Conservation (phyloP, 495 filamentous ascomycete genomes). For the Aspergillus sclerotiicarbonarius region DNA sequence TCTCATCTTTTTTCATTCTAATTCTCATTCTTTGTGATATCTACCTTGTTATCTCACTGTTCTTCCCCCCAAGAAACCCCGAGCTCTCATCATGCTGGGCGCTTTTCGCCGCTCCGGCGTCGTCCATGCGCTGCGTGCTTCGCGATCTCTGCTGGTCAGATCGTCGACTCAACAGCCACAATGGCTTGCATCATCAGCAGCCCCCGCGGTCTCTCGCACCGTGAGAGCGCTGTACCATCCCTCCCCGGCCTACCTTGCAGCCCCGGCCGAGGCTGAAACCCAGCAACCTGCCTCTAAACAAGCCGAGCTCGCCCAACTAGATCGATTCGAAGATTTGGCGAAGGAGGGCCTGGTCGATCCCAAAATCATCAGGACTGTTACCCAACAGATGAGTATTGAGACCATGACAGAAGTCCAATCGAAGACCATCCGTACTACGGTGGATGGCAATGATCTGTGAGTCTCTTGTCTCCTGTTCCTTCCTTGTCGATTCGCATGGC, state of each 20-base stretch:
- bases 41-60: too few relatives aligned
- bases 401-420: slow-evolving; percentile 94
- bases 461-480: too few relatives aligned
- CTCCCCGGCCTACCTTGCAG: slow-evolving; percentile 27
- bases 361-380: slow-evolving; percentile 66
- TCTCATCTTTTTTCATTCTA: slow-evolving; percentile 6
- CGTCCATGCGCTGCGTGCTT: slow-evolving; percentile 35
- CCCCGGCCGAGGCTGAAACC: slow-evolving; percentile 19
- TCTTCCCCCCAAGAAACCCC: too few relatives aligned
- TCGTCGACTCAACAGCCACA: slow-evolving; percentile 31
- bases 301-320: slow-evolving; percentile 40
- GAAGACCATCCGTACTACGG: slow-evolving; percentile 71
- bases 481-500: not conserved
- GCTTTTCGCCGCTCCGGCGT: slow-evolving; percentile 43
- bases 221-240: slow-evolving; percentile 33
- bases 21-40: not conserved
- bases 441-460: slow-evolving; percentile 82
- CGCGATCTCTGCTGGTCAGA: slow-evolving; percentile 28
- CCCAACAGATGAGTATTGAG: slow-evolving; percentile 67
- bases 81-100: slow-evolving; percentile 35
- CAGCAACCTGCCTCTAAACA: slow-evolving; percentile 1
- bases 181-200: slow-evolving; percentile 27
- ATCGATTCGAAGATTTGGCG: slow-evolving; percentile 68
- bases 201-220: slow-evolving; percentile 18
- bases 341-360: slow-evolving; percentile 60